These are phyloP conservation scores for Mrakia hoshinonis DNA, from an alignment of 768 basidiomycete species.

Conservation along the genomic window DNA sequence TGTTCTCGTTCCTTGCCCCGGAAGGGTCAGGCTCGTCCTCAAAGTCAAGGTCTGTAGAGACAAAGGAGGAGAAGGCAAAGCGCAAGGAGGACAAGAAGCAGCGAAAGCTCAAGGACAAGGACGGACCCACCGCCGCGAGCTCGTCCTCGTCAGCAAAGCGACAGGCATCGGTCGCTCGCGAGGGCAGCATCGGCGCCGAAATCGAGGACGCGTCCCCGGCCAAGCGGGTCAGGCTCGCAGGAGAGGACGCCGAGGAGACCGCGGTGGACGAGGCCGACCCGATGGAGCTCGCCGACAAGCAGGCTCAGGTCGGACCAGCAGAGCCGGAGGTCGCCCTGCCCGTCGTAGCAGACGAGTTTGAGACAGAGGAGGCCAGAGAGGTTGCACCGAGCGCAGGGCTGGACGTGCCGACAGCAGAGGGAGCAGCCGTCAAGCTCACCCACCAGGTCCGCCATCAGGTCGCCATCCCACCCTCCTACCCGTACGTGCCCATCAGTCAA, in stretches of 20 bases:
- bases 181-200: conserved; percentile 9
- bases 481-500: conserved; percentile 78
- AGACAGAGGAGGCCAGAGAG: conserved; percentile 86
- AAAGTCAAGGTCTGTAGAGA: conserved; percentile 30
- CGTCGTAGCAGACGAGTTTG: conserved; percentile 83
- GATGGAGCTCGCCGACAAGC: conserved; percentile 18
- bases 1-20: conserved; percentile 60
- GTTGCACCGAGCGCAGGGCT: conserved; percentile 72
- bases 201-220: conserved; percentile 24
- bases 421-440: conserved; percentile 55
- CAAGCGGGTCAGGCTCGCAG: conserved; percentile 28
- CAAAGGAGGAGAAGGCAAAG: conserved; percentile 33
- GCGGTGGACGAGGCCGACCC: conserved; percentile 1
- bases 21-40: conserved; percentile 32
- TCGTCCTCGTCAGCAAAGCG: conserved; percentile 23
- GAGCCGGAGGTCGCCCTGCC: conserved; percentile 47
- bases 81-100: conserved; percentile 28
- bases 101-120: background rate
- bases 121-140: background rate
- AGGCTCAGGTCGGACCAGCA: background rate
- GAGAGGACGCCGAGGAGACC: background rate
- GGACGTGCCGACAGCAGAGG: background rate
- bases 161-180: background rate
- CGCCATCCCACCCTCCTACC: conserved; percentile 83
- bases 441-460: conserved; percentile 97